phyloP scores from a whole-genome alignment of 495 filamentous ascomycete species.

The Usnea hakonensis region DNA sequence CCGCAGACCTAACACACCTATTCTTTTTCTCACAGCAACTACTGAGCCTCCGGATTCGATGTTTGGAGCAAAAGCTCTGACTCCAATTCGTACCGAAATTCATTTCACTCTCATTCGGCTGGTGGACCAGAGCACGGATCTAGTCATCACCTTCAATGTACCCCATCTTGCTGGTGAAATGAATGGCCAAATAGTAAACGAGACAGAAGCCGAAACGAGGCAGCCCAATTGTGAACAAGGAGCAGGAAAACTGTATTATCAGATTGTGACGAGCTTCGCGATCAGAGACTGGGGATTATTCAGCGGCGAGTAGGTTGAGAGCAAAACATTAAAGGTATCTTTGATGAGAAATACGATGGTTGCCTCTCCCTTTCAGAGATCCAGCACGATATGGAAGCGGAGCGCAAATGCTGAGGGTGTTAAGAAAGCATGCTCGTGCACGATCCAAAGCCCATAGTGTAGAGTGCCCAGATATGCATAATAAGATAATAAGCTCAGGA shows the following conservation, averaged over 20 bases:
- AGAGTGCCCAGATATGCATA: neutral
- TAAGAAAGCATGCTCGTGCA: neutral
- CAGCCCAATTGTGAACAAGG: slow-evolving; percentile 55
- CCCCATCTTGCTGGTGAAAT: slow-evolving; percentile 48
- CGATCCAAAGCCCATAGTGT: neutral
- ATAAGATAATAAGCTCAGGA: neutral
- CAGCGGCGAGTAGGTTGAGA: slow-evolving; percentile 32
- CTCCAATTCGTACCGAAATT: slow-evolving; percentile 50
- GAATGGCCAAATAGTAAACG: neutral
- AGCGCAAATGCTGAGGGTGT: neutral
- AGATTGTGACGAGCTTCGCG: slow-evolving; percentile 62
- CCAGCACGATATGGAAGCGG: neutral
- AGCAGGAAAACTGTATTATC: slow-evolving; percentile 54
- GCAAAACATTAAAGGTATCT: neutral
- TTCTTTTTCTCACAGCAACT: slow-evolving; percentile 25
- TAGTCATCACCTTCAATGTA: slow-evolving; percentile 86
- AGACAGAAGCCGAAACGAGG: neutral
- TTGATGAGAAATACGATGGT: neutral
- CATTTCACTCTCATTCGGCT: slow-evolving; percentile 60
- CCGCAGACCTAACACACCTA: slow-evolving; percentile 35
- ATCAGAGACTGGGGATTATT: slow-evolving; percentile 82
- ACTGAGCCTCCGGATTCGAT: slow-evolving; percentile 19
- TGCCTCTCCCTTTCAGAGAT: neutral
- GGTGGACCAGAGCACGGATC: slow-evolving; percentile 65
- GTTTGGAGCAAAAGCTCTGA: slow-evolving; percentile 14